Conservation (phyloP, 192 early-diverging fungal genomes). For the Gryganskiella cystojenkinii region DNA sequence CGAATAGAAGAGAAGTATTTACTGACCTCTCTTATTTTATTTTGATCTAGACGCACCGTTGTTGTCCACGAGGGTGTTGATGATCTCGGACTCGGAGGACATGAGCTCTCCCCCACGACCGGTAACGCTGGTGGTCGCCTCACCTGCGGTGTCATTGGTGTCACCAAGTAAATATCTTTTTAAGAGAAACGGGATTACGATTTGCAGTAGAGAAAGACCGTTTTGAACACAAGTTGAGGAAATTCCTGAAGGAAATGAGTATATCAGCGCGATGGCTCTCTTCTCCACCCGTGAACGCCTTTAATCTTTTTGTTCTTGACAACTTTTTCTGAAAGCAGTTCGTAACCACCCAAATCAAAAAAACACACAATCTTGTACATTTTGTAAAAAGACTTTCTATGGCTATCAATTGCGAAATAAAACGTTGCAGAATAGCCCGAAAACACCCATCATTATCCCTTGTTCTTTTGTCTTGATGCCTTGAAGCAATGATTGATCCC, state of each 20-base stretch:
- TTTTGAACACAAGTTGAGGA: not conserved
- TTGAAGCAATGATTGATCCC: not conserved
- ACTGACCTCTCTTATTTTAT: slow-evolving; percentile 5
- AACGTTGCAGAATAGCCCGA: not conserved
- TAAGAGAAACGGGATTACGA: not conserved
- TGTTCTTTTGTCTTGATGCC: too few species aligned
- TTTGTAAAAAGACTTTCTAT: slow-evolving; percentile 14
- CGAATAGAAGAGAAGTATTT: too few species aligned
- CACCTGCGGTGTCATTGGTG: slow-evolving; percentile 93
- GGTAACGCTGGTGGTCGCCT: slow-evolving; percentile 90
- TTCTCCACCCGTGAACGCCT: not conserved
- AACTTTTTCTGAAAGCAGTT: not conserved
- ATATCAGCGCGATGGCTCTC: slow-evolving; percentile 41
- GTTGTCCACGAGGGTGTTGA: slow-evolving; percentile 88
- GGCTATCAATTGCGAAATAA: not conserved
- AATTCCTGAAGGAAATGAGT: slow-evolving; percentile 9
- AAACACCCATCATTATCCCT: too few species aligned
- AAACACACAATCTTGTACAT: slow-evolving; percentile 4
- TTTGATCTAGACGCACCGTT: slow-evolving; percentile 71
- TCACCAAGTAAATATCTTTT: slow-evolving; percentile 58
- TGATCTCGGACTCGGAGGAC: slow-evolving; percentile 83
- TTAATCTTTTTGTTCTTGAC: not conserved
- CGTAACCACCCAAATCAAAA: not conserved
- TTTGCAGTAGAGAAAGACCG: not conserved
- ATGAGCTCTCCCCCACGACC: slow-evolving; percentile 79